Percentiles rank a stretch among this genome's conserved stretches.
Conservation (phyloP, 208 protist species). For the Naegleria fowleri region DNA sequence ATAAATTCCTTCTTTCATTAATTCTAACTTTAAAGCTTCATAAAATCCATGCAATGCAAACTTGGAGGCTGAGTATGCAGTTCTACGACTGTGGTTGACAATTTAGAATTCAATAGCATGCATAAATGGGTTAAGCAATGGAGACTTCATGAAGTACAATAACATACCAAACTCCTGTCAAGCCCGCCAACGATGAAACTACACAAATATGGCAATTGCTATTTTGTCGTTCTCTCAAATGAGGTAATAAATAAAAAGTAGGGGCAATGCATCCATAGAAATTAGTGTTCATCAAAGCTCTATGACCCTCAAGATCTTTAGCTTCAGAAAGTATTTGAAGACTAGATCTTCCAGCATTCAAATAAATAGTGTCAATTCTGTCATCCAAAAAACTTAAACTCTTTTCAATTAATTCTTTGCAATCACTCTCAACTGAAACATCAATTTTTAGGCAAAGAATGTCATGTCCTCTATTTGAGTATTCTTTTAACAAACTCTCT, state of each 20-base stretch:
- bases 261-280: neutral
- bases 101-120: neutral
- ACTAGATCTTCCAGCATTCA: conserved; percentile 1
- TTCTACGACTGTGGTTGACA: neutral
- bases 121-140: no score
- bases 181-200: neutral
- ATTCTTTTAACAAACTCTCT: neutral
- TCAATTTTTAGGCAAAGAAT: neutral
- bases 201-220: neutral
- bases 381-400: neutral
- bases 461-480: neutral
- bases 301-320: neutral
- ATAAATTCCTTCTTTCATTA: conserved; percentile 9
- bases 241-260: neutral
- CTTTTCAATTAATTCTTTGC: neutral
- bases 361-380: neutral
- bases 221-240: neutral
- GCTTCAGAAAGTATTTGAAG: neutral
- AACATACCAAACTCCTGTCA: neutral
- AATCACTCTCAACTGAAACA: neutral
- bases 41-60: conserved; percentile 10
- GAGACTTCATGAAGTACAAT: neutral
- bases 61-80: neutral
- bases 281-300: neutral
- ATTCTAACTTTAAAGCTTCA: neutral